Evolutionary conservation across 345 rosid species (phyloP).

Genomic region (Capsella bursapastoris): DNA sequence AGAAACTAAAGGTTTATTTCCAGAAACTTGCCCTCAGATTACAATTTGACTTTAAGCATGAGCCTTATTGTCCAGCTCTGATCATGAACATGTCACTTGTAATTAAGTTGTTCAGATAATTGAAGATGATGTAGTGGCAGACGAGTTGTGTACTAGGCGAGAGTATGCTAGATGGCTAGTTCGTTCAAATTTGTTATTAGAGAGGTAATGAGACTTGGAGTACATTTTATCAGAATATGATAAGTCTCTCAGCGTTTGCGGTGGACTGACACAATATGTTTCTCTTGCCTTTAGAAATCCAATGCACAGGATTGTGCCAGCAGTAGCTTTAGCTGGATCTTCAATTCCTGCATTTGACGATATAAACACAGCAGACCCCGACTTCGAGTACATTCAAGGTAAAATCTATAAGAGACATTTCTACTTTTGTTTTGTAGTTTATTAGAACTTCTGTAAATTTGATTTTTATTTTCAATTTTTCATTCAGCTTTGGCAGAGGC

Average conservation of each 20-base stretch:
- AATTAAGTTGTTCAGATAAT: slow-evolving; percentile 69
- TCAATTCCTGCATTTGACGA: slow-evolving; percentile 73
- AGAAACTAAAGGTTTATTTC: slow-evolving; percentile 72
- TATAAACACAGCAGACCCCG: slow-evolving; percentile 61
- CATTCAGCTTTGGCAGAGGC: slow-evolving; percentile 81
- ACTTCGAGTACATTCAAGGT: slow-evolving; percentile 77
- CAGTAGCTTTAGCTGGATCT: slow-evolving; percentile 65
- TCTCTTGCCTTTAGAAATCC: slow-evolving; percentile 57
- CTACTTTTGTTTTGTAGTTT: background rate
- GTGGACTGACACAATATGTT: background rate
- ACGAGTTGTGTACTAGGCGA: slow-evolving; percentile 81
- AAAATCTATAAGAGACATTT: background rate
- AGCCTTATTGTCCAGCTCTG: slow-evolving; percentile 49
- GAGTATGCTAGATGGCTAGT: slow-evolving; percentile 91
- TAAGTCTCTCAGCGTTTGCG: background rate
- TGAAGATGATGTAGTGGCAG: slow-evolving; percentile 61
- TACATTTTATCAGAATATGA: background rate
- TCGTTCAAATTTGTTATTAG: slow-evolving; percentile 61
- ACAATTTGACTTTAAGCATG: slow-evolving; percentile 11
- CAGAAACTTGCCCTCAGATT: background rate
- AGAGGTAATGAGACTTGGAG: slow-evolving; percentile 55
- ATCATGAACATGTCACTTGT: slow-evolving; percentile 49
- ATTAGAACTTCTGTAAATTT: background rate
- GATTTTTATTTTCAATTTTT: slow-evolving; percentile 12
- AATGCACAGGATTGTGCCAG: slow-evolving; percentile 68